A percentile compares a stretch with the other conserved stretches of the same genome.
Conservation (phyloP, 768 basidiomycete genomes). For the Termitomyces sp. region DNA sequence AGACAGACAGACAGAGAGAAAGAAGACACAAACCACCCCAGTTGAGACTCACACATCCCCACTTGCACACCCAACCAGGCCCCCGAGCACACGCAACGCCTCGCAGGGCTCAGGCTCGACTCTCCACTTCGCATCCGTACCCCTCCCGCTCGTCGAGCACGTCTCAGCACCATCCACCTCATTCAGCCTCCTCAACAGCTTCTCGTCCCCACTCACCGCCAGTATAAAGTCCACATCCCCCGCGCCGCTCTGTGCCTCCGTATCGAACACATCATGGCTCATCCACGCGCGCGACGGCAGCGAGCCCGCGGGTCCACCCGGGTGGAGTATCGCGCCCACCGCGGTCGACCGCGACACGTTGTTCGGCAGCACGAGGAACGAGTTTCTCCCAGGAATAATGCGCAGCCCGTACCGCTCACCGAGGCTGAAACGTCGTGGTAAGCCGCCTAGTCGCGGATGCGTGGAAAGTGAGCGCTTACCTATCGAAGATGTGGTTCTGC, state of each 20-base stretch:
- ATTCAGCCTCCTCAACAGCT: slow-evolving; percentile 36
- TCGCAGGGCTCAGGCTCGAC: slow-evolving; percentile 18
- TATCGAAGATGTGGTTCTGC: slow-evolving; percentile 88
- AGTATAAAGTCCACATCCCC: slow-evolving; percentile 54
- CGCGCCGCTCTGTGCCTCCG: not conserved
- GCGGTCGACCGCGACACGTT: slow-evolving; percentile 82
- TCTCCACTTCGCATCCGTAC: slow-evolving; percentile 78
- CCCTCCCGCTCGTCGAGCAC: slow-evolving; percentile 56
- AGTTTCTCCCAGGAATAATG: slow-evolving; percentile 75
- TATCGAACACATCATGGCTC: slow-evolving; percentile 21
- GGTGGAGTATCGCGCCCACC: slow-evolving; percentile 72
- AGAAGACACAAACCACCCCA: not conserved
- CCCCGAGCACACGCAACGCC: slow-evolving; percentile 5
- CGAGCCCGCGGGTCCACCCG: slow-evolving; percentile 44
- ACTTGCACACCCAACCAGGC: not conserved
- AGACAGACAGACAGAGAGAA: not conserved
- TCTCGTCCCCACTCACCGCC: slow-evolving; percentile 72
- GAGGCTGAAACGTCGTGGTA: slow-evolving; percentile 33
- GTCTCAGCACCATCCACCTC: slow-evolving; percentile 68
- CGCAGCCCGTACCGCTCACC: slow-evolving; percentile 80
- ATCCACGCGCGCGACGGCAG: slow-evolving; percentile 33
- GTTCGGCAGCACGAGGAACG: slow-evolving; percentile 79
- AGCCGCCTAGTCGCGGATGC: no score
- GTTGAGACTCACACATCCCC: not conserved
- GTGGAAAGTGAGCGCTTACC: slow-evolving; percentile 21